Base-by-base conservation (phyloP, 768 basidiomycete genomes). In the Mycena crocata region DNA sequence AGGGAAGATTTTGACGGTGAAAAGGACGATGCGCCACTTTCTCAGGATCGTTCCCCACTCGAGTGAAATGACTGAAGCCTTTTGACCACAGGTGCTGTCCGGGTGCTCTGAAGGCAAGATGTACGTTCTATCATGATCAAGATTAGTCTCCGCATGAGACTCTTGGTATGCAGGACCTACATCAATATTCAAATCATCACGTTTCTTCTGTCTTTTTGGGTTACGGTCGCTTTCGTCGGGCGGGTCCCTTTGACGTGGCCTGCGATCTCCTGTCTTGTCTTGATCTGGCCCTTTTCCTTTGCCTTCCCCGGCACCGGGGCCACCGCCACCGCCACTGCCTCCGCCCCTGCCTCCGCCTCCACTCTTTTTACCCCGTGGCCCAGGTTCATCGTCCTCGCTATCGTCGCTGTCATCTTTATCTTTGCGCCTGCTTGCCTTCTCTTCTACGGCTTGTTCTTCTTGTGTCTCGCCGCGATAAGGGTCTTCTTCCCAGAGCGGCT, bases 61-160 rank as follows among this genome's bases (percentile, higher is more conserved):
- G 56, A 23, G 6, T 26, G 15, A 64, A 64, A 51, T 64, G 56
- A 31, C 42, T 58, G 28, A 64, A 64, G 5, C 63, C 63, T 9
- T 19, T 58, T 14, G 63, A 64, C 63, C 63, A 64, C 32, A 64
- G 40, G 34, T 58, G 63, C 6, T 48, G 9, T 24, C 19, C 4
- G 32, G 40, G 24, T 5, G 49, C 56, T 52, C 39, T 51, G 56
- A 64, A 64, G 32, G 63, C 55, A 10, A 64, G 63, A 28, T 64
- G 63, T 5, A 32, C 17, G 34, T 15, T 34, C 49, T 50, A 50
- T 32, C 3, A 9, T 7, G n/a, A n/a, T n/a, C n/a, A n/a, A n/a
- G n/a, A n/a, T n/a, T n/a, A n/a, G n/a, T n/a, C n/a, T n/a, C n/a
- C n/a, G n/a, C n/a, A n/a, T n/a, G n/a, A n/a, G n/a, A n/a, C n/a